Conservation (phyloP, 2,329 filamentous ascomycete genomes). For the Trichoderma sp. region DNA sequence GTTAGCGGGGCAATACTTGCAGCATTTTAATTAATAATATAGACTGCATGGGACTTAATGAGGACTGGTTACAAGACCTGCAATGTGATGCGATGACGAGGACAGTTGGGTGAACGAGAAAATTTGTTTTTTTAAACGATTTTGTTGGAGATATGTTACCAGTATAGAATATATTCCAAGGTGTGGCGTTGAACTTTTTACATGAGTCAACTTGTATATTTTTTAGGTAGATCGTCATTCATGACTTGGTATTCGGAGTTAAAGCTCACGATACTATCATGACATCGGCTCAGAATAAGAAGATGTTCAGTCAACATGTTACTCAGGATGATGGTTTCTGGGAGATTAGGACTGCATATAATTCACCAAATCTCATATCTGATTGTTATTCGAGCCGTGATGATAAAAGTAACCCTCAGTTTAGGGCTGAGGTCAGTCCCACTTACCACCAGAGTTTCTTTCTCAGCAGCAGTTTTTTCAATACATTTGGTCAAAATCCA, state of each 20-base stretch:
- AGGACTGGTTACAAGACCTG: background rate
- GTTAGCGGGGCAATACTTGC: background rate
- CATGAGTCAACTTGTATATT: too few species aligned
- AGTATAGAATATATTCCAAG: background rate
- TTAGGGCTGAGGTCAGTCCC: background rate
- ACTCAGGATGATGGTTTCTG: background rate
- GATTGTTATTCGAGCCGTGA: background rate
- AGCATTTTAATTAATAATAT: background rate
- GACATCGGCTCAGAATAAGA: background rate
- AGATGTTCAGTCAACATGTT: background rate
- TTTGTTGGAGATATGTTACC: background rate
- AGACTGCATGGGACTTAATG: background rate
- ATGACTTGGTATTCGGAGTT: background rate
- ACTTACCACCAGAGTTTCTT: background rate
- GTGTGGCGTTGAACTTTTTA: background rate
- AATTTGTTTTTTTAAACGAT: background rate
- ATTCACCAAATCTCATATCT: background rate
- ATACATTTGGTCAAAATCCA: background rate
- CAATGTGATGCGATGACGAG: too few species aligned
- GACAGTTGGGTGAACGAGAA: background rate
- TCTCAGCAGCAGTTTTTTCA: background rate
- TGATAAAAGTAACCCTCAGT: background rate
- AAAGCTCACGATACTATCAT: background rate
- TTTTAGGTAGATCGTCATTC: background rate
- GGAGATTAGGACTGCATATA: background rate